phyloP scores from a whole-genome alignment of 805 yeast genomes.

The Ogataea polymorpha region DNA sequence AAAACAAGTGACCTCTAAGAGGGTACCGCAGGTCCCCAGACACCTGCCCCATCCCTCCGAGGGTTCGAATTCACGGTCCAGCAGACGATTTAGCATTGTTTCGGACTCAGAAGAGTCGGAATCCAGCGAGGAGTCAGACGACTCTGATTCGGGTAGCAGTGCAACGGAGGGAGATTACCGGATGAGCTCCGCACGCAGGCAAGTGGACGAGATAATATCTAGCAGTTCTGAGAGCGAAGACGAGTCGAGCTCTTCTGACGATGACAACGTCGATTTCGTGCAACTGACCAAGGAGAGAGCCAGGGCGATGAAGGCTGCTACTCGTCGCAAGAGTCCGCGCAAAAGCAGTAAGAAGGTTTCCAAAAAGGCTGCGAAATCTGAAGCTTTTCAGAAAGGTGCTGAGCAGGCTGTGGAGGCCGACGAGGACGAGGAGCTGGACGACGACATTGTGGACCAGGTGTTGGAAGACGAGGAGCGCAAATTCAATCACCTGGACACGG shows the following conservation, averaged over 20 bases:
- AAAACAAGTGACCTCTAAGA: slow-evolving; percentile 26
- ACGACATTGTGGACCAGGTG: slow-evolving; percentile 40
- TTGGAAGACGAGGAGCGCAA: slow-evolving; percentile 40
- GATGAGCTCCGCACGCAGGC: slow-evolving; percentile 17
- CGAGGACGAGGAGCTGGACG: slow-evolving; percentile 37
- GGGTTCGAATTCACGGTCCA: slow-evolving; percentile 5
- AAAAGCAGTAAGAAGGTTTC: slow-evolving; percentile 14
- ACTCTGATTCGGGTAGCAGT: slow-evolving; percentile 28
- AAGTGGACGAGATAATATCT: slow-evolving; percentile 27
- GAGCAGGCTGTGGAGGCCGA: slow-evolving; percentile 8
- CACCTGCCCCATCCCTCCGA: slow-evolving; percentile 7
- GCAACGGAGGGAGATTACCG: slow-evolving; percentile 26
- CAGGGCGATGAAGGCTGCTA: slow-evolving; percentile 48
- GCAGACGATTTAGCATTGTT: slow-evolving; percentile 28
- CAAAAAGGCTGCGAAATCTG: slow-evolving; percentile 9
- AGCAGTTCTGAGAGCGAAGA: slow-evolving; percentile 38
- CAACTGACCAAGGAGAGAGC: slow-evolving; percentile 67
- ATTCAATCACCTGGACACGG: slow-evolving; percentile 28
- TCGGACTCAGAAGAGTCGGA: slow-evolving; percentile 22
- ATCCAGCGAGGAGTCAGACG: slow-evolving; percentile 27
- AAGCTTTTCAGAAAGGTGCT: not conserved
- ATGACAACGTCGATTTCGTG: slow-evolving; percentile 69
- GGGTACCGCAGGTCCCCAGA: slow-evolving; percentile 32
- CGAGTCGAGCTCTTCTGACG: slow-evolving; percentile 46
- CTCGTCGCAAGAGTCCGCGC: slow-evolving; percentile 25